A percentile compares a stretch with the other conserved stretches of the same genome.
Conservation (phyloP, 2,329 filamentous ascomycete species). For the Nothophoma quercina region DNA sequence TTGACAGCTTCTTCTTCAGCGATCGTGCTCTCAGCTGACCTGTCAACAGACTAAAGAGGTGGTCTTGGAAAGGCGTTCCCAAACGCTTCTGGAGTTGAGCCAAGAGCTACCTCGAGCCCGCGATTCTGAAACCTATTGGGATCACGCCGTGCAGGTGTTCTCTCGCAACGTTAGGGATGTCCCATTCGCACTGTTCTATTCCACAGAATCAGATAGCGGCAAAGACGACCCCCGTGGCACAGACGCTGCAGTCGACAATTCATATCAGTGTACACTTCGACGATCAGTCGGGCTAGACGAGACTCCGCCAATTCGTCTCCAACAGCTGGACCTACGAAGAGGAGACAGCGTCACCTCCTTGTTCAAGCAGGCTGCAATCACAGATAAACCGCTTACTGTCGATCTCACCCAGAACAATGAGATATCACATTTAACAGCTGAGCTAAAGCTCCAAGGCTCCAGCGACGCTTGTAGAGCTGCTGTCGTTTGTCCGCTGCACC, state of each 20-base stretch:
- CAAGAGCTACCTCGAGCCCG: constrained; percentile 74
- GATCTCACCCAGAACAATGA: constrained; percentile 41
- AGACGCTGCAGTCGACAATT: constrained; percentile 10
- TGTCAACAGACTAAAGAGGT: constrained; percentile 22
- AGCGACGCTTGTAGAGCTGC: constrained; percentile 44
- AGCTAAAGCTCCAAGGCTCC: constrained; percentile 44
- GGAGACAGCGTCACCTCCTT: constrained; percentile 30
- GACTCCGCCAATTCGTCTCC: constrained; percentile 31
- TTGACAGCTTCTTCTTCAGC: neutral
- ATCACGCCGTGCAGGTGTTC: constrained; percentile 69
- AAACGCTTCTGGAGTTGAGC: constrained; percentile 44
- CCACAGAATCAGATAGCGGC: constrained; percentile 23
- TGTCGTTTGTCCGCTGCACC: constrained; percentile 48
- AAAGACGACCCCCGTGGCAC: constrained; percentile 7
- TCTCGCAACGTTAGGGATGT: constrained; percentile 69
- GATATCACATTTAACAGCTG: constrained; percentile 31
- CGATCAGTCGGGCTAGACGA: constrained; percentile 31
- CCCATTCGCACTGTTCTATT: constrained; percentile 38
- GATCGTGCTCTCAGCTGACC: constrained; percentile 4
- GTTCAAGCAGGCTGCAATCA: constrained; percentile 39
- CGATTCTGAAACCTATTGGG: constrained; percentile 75
- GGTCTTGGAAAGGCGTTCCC: constrained; percentile 17
- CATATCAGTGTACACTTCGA: constrained; percentile 29
- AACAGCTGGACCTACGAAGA: constrained; percentile 29
- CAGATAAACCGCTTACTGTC: constrained; percentile 38